Evolutionary conservation across 208 protist species (phyloP), one percentile per base, ranked within the genome.

Genomic region (Crithidia sp.): DNA sequence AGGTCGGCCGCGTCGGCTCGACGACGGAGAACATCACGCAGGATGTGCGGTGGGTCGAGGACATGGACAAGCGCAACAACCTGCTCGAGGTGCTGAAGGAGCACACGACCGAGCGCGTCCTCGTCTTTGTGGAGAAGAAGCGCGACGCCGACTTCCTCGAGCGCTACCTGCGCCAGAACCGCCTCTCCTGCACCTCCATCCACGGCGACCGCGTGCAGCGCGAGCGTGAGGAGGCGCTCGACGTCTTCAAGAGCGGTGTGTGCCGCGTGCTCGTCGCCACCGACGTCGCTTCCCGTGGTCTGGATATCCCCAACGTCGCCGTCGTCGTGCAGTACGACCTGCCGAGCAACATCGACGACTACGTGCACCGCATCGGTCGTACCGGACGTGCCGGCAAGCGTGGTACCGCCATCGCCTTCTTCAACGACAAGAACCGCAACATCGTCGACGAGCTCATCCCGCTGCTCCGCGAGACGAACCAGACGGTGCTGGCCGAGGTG

Each of bases 71-170:
- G 83, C 84, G 85, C 14, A 77, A 84, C 7, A 74, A 69, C 40
- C 86, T 98, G 19, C 62, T 97, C 9, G 57, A 84, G 41, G 41
- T 97, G 17, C 73, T 98, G 41, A 80, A 74, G 52, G 84, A 93
- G 67, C 83, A 94, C 71, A 62, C 81, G 28, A 82, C 85, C 52
- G 83, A 95, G 66, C 86, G 94, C 61, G 83, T 93, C 52, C 88
- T 97, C 47, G 91, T 99, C 56, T 99, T 99, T 83, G 98, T 99
- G 2, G 98, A 99, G 82, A 99, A 99, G 70, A 99, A 99, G 87
- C 89, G 95, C 56, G 93, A 96, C 52, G 99, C 99, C 37, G 94
- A 99, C 74, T 84, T 87, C 71, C 74, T 99, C 19, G 95, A 99
- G 70, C 85, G 95, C 43, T 98, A 93, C 73, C 89, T 99, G 7